Conservation (phyloP, 768 basidiomycete genomes). For the Auricularia auricula-judae region DNA sequence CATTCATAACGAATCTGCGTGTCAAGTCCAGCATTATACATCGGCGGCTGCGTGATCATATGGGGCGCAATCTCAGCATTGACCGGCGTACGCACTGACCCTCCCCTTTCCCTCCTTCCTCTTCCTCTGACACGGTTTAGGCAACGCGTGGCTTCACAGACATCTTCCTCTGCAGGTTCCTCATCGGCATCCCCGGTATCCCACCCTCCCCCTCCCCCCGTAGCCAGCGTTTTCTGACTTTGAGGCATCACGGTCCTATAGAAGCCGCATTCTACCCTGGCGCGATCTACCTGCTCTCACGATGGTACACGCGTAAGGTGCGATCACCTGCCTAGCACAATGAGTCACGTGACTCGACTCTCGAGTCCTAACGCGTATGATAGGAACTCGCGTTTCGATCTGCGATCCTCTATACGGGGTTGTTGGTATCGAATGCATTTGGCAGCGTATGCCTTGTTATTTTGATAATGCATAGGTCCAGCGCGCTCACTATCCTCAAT, state of each 20-base stretch:
- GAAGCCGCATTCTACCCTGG: constrained; percentile 60
- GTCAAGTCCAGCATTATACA: constrained; percentile 48
- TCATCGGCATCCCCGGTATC: constrained; percentile 45
- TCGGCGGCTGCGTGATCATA: constrained; percentile 44
- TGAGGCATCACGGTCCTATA: neutral
- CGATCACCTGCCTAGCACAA: neutral
- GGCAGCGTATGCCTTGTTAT: constrained; percentile 36
- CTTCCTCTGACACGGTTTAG: constrained; percentile 18
- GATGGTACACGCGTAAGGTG: constrained; percentile 28
- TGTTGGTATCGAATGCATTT: constrained; percentile 57
- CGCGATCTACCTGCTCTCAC: constrained; percentile 26
- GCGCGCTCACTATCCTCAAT: neutral
- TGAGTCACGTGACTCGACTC: neutral
- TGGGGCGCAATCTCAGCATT: constrained; percentile 57
- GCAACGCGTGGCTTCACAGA: constrained; percentile 43
- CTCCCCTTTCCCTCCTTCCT: neutral
- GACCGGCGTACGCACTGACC: constrained; percentile 35
- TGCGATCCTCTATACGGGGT: constrained; percentile 47
- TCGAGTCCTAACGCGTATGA: constrained; percentile 11
- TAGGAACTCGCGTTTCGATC: constrained; percentile 54
- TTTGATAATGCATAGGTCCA: neutral
- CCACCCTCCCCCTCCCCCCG: no score
- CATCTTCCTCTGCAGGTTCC: constrained; percentile 45
- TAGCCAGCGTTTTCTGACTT: neutral
- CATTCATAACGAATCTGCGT: neutral